phyloP scores from a whole-genome alignment of 2,329 filamentous ascomycete species.

The Onygenales sp. region DNA sequence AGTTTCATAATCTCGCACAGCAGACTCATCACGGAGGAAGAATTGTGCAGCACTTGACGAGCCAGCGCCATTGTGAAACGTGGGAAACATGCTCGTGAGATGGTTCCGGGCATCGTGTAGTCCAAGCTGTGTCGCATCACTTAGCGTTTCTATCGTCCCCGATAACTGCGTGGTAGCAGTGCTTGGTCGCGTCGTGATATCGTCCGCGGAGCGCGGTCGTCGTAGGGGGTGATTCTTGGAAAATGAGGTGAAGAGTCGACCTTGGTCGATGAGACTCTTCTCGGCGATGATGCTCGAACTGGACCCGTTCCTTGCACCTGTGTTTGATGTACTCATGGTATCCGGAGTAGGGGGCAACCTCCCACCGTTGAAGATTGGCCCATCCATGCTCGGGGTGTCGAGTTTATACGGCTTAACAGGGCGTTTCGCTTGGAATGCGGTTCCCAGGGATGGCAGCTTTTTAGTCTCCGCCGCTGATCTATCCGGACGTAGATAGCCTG shows the following conservation, averaged over 20 bases:
- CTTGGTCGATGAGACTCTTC: conserved; percentile 17
- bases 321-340: conserved; percentile 33
- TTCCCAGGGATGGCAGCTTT: conserved; percentile 13
- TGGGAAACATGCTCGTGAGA: conserved; percentile 23
- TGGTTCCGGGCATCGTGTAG: conserved; percentile 12
- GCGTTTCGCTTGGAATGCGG: conserved; percentile 16
- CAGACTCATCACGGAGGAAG: background rate
- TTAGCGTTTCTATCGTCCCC: conserved; percentile 23
- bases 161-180: conserved; percentile 21
- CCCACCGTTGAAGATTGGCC: conserved; percentile 22
- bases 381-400: conserved; percentile 21
- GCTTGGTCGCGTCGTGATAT: conserved; percentile 22
- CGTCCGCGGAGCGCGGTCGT: conserved; percentile 26
- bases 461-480: background rate
- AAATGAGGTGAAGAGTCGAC: conserved; percentile 6
- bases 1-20: background rate
- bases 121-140: conserved; percentile 20
- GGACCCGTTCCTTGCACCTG: conserved; percentile 21
- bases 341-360: conserved; percentile 33
- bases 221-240: conserved; percentile 15
- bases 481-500: conserved; percentile 12
- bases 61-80: conserved; percentile 15
- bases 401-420: conserved; percentile 12
- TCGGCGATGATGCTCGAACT: conserved; percentile 25
- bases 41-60: conserved; percentile 5